Evolutionary conservation across 331 rosid genomes (phyloP), one percentile per base, ranked within the genome.

Genomic region (Saraca asoca): DNA sequence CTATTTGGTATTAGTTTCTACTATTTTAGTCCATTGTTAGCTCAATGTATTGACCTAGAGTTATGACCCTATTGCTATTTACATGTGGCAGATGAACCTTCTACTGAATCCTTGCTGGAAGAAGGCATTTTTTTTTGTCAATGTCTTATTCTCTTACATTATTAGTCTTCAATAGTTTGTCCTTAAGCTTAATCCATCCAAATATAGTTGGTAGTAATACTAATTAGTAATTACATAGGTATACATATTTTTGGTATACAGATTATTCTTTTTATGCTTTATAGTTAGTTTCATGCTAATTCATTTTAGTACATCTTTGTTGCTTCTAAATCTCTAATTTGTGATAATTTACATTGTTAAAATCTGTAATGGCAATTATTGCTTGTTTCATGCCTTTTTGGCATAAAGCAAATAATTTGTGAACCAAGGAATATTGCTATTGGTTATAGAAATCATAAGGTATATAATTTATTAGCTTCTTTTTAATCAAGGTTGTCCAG

Each of bases 381-480:
- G 70, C 45, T 49, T 60, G 58, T 73, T 54, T 55, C 45, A 13
- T 17, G 62, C 51, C 43, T 65, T 54, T 55, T 69, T 8, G 64
- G 43, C 17, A n/a, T n/a, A n/a, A n/a, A n/a, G n/a, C n/a, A n/a
- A n/a, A n/a, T n/a, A n/a, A n/a, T n/a, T n/a, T n/a, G 56, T 68
- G 64, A 58, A 37, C 55, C 11, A 68, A 66, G 55, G 73, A 20
- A 57, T 74, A 58, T 48, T 70, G 76, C 60, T 20, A 68, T 71
- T 18, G 53, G 14, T 41, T 42, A 43, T 42, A 31, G 70, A 70
- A 24, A 14, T 73, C 70, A 9, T 55, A 58, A 48, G 54, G 60
- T 57, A 20, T 62, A 53, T 49, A 31, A 31, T 71, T 31, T 53
- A 13, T 43, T 51, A 12, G 72, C 33, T 65, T 74, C 58, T 69